These are phyloP conservation scores for Paraconiothyrium brasiliense DNA, from an alignment of 2,329 filamentous ascomycete genomes.

Conservation along the genomic window DNA sequence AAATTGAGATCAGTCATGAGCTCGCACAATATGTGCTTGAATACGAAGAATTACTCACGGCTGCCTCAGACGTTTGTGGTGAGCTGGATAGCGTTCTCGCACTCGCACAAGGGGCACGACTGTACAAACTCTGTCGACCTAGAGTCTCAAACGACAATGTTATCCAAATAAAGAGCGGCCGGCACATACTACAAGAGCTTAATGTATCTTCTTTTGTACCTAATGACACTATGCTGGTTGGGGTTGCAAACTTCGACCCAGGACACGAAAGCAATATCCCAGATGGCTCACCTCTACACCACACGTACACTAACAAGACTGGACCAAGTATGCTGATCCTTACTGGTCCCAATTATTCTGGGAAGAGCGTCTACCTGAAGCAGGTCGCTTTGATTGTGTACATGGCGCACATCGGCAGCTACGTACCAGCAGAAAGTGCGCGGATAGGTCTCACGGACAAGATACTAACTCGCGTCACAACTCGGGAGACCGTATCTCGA, in stretches of 20 bases:
- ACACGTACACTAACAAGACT: conserved; percentile 24
- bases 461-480: conserved; percentile 86
- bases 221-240: conserved; percentile 78
- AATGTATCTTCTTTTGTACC: conserved; percentile 82
- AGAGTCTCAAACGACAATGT: conserved; percentile 74
- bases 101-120: conserved; percentile 77
- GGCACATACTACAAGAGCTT: conserved; percentile 88
- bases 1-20: conserved; percentile 86
- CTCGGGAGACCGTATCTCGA: conserved; percentile 72
- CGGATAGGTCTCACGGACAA: conserved; percentile 89
- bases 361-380: conserved; percentile 95
- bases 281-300: conserved; percentile 17
- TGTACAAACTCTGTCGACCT: conserved; percentile 76
- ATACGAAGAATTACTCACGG: conserved; percentile 71
- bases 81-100: conserved; percentile 87
- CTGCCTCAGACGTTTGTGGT: conserved; percentile 81
- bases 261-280: conserved; percentile 9
- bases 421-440: conserved; percentile 81
- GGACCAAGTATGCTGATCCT: conserved; percentile 77
- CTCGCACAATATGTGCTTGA: conserved; percentile 76
- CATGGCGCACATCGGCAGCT: conserved; percentile 89
- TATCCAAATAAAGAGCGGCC: conserved; percentile 78
- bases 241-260: conserved; percentile 58
- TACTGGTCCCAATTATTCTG: conserved; percentile 95
- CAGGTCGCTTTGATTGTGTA: conserved; percentile 92